These are phyloP conservation scores for Pinus albicaulis DNA, from an alignment of 75 land plant genomes.

Conservation along the genomic window DNA sequence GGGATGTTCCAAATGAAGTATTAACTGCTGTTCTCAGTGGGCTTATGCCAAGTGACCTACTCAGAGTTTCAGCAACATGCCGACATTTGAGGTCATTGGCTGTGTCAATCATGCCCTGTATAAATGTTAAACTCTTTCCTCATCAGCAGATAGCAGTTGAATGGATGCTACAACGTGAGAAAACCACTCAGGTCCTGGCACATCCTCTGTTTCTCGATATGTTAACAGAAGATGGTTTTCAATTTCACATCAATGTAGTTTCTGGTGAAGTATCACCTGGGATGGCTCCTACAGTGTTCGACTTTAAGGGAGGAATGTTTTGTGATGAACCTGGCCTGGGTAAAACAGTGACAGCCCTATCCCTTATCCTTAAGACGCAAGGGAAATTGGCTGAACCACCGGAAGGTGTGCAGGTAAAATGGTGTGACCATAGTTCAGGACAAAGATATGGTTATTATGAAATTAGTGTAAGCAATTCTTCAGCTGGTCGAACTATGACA, in stretches of 20 bases:
- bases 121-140: conserved; percentile 86
- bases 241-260: conserved; percentile 53
- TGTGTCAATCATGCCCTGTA: conserved; percentile 78
- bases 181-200: conserved; percentile 36
- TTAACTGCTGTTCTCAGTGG: conserved; percentile 42
- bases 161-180: conserved; percentile 95
- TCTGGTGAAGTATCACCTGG: conserved; percentile 78
- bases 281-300: conserved; percentile 53
- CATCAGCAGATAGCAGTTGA: conserved; percentile 91
- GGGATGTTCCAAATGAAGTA: conserved; percentile 79
- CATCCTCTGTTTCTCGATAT: conserved; percentile 74
- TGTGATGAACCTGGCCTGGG: conserved; percentile 99
- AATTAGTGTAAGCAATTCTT: conserved; percentile 22
- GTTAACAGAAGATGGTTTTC: conserved; percentile 81
- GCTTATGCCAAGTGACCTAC: conserved; percentile 75
- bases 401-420: conserved; percentile 53
- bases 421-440: conserved; percentile 62
- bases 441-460: conserved; percentile 87
- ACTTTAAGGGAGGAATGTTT: conserved; percentile 91
- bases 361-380: conserved; percentile 90
- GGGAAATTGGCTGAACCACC: conserved; percentile 88
- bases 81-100: conserved; percentile 68
- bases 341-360: conserved; percentile 90
- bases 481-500: conserved; percentile 10
- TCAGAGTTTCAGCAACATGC: conserved; percentile 69